phyloP scores from a whole-genome alignment of 2,329 filamentous ascomycete genomes.

The Scedosporium apiospermum region DNA sequence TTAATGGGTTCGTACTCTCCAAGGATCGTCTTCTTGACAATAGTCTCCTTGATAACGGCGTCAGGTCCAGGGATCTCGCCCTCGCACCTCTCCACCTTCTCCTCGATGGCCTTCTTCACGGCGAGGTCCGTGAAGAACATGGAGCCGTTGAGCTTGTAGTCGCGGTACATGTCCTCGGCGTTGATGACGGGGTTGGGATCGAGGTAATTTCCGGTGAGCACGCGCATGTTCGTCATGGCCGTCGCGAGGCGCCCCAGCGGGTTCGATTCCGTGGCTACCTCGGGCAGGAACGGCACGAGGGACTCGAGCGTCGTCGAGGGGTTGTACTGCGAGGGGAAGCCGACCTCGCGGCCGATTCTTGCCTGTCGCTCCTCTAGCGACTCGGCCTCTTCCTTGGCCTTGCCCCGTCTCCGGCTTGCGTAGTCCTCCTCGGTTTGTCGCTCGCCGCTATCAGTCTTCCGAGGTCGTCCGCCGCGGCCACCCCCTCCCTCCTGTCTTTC shows the following conservation, averaged over 20 bases:
- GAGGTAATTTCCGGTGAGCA: constrained; percentile 25
- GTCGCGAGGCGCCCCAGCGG: constrained; percentile 19
- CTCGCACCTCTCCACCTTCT: constrained; percentile 12
- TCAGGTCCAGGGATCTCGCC: constrained; percentile 10
- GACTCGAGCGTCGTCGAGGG: constrained; percentile 5
- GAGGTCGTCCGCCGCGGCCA: constrained; percentile 11
- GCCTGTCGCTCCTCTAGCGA: constrained; percentile 14
- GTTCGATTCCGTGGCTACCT: constrained; percentile 21
- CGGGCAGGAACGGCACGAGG: constrained; percentile 19
- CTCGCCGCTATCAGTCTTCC: constrained; percentile 9
- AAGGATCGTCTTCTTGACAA: constrained; percentile 22
- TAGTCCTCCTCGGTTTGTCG: constrained; percentile 11
- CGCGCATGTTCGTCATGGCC: constrained; percentile 25
- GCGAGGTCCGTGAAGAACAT: constrained; percentile 23
- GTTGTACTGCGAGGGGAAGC: constrained; percentile 6
- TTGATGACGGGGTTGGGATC: constrained; percentile 20
- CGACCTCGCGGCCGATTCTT: constrained; percentile 16
- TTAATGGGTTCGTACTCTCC: constrained; percentile 24
- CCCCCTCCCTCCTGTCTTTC: constrained; percentile 14
- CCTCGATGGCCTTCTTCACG: constrained; percentile 20
- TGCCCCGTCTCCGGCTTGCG: constrained; percentile 5
- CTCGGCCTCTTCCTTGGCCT: constrained; percentile 12
- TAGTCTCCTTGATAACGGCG: constrained; percentile 13
- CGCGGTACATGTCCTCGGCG: constrained; percentile 20
- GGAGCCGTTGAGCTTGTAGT: constrained; percentile 18